Evolutionary conservation across 306 rosid genomes (phyloP), one percentile per base, ranked within the genome.

Genomic region (Canavalia ensiformis): DNA sequence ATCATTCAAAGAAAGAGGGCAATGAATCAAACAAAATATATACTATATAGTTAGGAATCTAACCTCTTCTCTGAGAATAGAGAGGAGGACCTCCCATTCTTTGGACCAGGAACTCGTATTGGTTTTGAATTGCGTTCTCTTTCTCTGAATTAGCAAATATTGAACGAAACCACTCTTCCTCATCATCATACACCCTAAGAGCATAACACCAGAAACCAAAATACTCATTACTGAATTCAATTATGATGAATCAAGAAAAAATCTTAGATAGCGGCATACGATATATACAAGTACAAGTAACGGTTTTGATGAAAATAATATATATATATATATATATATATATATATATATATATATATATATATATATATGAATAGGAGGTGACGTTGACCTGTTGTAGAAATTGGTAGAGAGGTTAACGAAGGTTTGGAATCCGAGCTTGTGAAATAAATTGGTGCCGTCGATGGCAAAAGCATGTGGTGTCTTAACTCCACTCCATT

Each of bases 81-180:
- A 93, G 88, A 84, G 91, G 65, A 25, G 98, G 98, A 8, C 97
- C 97, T 37, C 98, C 97, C 96, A 91, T 88, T 82, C 94, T 86
- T 80, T 93, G 96, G 13, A 89, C 93, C n/a, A 95, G 82, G 46
- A 95, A 95, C 83, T 95, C 94, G 72, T 93, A 95, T 35, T 95
- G 96, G 37, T 95, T 95, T 64, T 90, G 93, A 42, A 95, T 91
- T 39, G 99, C 93, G 5, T 86, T 85, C 46, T 91, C 90, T 83
- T 89, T 95, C 47, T 90, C 87, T 1, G 94, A 90, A 33, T 69
- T 87, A 3, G 78, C 93, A 44, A 95, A 95, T 49, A 93, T 91
- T 3, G 90, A 87, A 51, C 90, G 88, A 72, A 95, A 95, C 97
- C 99, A 95, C 56, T 90, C 96, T 39, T 91, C 87, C 11, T 88